Evolutionary conservation across 495 filamentous ascomycete genomes (phyloP), one percentile per base, ranked within the genome.

Genomic region (Xylaria venustula): DNA sequence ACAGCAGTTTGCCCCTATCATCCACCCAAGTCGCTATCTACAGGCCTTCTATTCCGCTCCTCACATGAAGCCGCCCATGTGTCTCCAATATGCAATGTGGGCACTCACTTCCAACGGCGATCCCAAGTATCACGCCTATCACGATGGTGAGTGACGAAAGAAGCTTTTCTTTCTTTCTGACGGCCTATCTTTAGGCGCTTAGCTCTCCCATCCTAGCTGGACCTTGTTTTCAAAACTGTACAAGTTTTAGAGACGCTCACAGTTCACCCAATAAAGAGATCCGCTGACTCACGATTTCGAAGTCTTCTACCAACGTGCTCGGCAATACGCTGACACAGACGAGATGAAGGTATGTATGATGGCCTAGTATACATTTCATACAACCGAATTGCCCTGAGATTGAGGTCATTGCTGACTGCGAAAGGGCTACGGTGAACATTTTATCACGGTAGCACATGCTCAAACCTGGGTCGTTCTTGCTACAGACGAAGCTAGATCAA

Each of bases 21-120:
- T 82, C 2, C 76, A 81, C 58, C 66, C 67, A 19, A 59, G 58
- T 14, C 72, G 68, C 19, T 82, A 81, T 59, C 44, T 73, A 19
- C 70, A 72, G 20, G 54, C 73, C 6, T 80, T 76, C 54, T 73
- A 80, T 65, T 75, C 72, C 1, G 67, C 73, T 1, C 72, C 75
- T 0, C 73, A 78, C 44, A 73, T 77, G 70, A 75, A 74, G 19
- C 79, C 80, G 4, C 80, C 80, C 3, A 68, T 81, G 77, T 71
- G 67, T 53, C 73, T 82, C 17, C 80, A 81, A 59, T 81, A 82
- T 50, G 77, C 74, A 17, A 71, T 82, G 5, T 82, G 79, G 76
- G 70, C 77, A 1, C 61, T 75, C 15, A 75, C 73, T 25, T 65
- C 80, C 7, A 66, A 71, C 32, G 67, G 64, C 0, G 64, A 79